Base-by-base conservation (phyloP, 2,329 filamentous ascomycete species). In the Pestalotiopsis sp. region DNA sequence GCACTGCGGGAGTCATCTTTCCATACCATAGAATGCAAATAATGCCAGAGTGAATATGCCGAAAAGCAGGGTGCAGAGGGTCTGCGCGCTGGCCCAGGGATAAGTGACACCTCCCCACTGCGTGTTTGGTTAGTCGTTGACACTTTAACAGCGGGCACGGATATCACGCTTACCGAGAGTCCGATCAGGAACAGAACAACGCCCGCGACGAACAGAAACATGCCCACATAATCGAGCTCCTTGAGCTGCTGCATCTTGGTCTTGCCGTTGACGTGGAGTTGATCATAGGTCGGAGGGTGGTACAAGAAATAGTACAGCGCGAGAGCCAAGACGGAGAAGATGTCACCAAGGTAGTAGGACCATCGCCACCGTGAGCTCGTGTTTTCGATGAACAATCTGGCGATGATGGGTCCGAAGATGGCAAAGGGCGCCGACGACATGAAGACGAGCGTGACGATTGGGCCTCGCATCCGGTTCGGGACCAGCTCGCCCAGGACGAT, bases 311-410 rank as follows among this genome's bases (percentile, higher is more conserved):
- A 75, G 68, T 81, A 85, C 6, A 84, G 77, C 1, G 78, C 72
- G 2, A 83, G 72, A 12, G 81, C 77, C 25, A 83, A 68, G n/a
- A 76, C 78, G 45, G 77, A 80, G 67, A 83, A 76, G 66, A 85
- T 83, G 71, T 83, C 82, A 68, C 81, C 82, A 3, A 87, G 72
- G 71, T 84, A 86, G 73, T 84, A 88, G 67, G 77, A 81, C 83
- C 84, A 86, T 56, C 85, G 78, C 85, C 85, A 87, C 14, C 20
- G 45, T 3, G 79, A 73, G 3, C 71, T 74, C 0, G 84, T 85
- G 63, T 83, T 78, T 27, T 78, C 68, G 67, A 84, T 81, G 49
- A 86, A 79, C 3, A 77, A 75, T n/a, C 81, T 77, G 2, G 84
- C 84, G 66, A 87, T 83, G 58, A 85, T 75, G 20, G 83, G 83